Evolutionary conservation across 805 yeast species (phyloP), one percentile per base, ranked within the genome.

Genomic region (Candida boleticola): DNA sequence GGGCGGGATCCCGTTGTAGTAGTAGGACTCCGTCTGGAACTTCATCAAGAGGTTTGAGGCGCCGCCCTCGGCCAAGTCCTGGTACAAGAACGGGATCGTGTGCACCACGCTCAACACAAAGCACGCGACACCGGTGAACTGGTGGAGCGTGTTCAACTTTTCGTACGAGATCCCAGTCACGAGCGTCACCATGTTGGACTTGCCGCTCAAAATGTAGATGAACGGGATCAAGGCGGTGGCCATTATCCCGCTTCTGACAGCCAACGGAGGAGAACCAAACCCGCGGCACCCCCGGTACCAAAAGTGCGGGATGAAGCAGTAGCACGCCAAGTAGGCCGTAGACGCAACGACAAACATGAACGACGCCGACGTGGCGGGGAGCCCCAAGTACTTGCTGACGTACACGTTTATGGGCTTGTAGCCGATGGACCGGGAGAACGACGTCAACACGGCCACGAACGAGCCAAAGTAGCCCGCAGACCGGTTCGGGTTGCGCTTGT

Each of bases 101-200:
- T 79, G 84, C 16, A 77, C 66, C 49, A 77, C 42, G 0, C 74
- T 62, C 11, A 79, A 62, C 2, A 76, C 56, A 21, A 72, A 61
- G 16, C 70, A 63, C 4, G 64, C 54, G 5, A 73, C 58, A 0
- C 77, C 73, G 1, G 66, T 67, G 60, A 70, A 73, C 46, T 77
- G 78, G 48, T 79, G 84, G 44, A 68, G 62, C 20, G 64, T 62
- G 50, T 77, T 78, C 41, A 79, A 52, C 52, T 75, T 77, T 48
- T 79, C 83, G 51, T 79, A 78, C 34, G 79, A 65, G n/a, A 78
- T 61, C 10, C 83, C 83, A 0, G 82, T 76, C 10, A 76, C 46
- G 3, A 62, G 54, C 11, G 77, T 66, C 31, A 78, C 66, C 40
- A 76, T 49, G 52, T 78, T 79, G 5, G 77, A 54, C 54, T 79